Conservation (phyloP, 2,329 filamentous ascomycete genomes). For the Chrysosporium queenslandicum region DNA sequence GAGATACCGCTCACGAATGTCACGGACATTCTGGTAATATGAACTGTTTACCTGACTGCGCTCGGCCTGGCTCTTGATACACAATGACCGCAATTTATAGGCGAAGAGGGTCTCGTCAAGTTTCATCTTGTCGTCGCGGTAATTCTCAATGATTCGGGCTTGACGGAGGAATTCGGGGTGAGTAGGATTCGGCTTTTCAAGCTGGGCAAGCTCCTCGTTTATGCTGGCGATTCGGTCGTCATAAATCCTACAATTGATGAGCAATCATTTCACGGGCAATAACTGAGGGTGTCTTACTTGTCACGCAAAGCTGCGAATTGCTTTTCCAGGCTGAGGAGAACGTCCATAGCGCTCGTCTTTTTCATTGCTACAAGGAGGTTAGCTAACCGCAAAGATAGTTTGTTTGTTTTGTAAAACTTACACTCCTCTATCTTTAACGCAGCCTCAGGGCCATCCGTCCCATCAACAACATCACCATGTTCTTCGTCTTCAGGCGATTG, state of each 20-base stretch:
- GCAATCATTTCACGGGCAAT: neutral
- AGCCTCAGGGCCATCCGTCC: conserved; percentile 37
- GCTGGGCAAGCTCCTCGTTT: conserved; percentile 55
- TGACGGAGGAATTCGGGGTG: conserved; percentile 88
- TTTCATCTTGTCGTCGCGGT: conserved; percentile 68
- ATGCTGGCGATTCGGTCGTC: conserved; percentile 77
- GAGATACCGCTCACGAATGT: conserved; percentile 68
- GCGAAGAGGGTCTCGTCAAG: conserved; percentile 64
- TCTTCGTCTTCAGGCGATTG: conserved; percentile 41
- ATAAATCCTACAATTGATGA: conserved; percentile 54
- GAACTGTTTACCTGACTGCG: conserved; percentile 80
- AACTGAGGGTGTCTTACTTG: conserved; percentile 31
- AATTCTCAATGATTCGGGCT: conserved; percentile 74
- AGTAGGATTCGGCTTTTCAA: conserved; percentile 51
- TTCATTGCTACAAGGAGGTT: conserved; percentile 51
- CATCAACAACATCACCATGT: conserved; percentile 38
- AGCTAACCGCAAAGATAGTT: neutral
- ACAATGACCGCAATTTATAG: conserved; percentile 62
- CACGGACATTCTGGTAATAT: conserved; percentile 77
- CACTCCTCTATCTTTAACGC: conserved; percentile 44
- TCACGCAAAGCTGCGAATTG: conserved; percentile 78
- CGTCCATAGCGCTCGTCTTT: conserved; percentile 69
- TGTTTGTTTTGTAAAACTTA: conserved; percentile 24
- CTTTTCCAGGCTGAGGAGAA: conserved; percentile 70
- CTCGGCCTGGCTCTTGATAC: conserved; percentile 66